A percentile compares a stretch with the other conserved stretches of the same genome.
These are phyloP conservation scores for Aureobasidium pullulans DNA, from an alignment of 2,329 filamentous ascomycete species.

Conservation along the genomic window DNA sequence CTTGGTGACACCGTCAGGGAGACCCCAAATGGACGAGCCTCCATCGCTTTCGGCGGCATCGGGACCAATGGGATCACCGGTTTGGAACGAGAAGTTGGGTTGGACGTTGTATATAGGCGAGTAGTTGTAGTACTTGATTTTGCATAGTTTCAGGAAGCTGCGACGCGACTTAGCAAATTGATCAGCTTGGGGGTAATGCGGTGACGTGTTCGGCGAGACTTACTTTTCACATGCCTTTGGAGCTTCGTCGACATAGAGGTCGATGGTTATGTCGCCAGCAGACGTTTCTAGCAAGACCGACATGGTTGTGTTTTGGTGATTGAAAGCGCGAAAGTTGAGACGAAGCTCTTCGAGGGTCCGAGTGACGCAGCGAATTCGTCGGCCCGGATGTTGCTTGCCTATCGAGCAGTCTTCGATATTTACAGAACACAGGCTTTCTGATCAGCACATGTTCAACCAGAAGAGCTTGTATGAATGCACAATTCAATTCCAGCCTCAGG, in stretches of 20 bases:
- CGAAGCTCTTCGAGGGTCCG: not conserved
- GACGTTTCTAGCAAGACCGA: slow-evolving; percentile 92
- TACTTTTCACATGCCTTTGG: slow-evolving; percentile 94
- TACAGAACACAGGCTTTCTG: no score
- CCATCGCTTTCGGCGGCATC: slow-evolving; percentile 80
- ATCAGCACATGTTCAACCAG: no score
- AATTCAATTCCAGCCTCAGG: no score
- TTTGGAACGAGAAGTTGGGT: slow-evolving; percentile 93
- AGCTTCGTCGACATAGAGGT: slow-evolving; percentile 80
- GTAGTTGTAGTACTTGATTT: slow-evolving; percentile 99
- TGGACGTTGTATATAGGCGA: slow-evolving; percentile 86
- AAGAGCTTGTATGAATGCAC: no score
- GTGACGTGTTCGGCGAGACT: slow-evolving; percentile 32
- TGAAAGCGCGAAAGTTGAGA: not conserved
- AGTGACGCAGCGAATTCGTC: not conserved
- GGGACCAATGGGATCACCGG: slow-evolving; percentile 86
- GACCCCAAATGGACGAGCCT: slow-evolving; percentile 86
- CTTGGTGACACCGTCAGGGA: slow-evolving; percentile 57
- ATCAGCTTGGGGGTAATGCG: slow-evolving; percentile 42
- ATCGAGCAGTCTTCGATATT: not conserved
- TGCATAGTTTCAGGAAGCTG: slow-evolving; percentile 97
- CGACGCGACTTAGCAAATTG: slow-evolving; percentile 44
- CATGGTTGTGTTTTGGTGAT: slow-evolving; percentile 47
- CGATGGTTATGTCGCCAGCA: slow-evolving; percentile 87
- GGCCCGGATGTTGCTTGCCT: not conserved